These are phyloP conservation scores for Aspergillus hancockii DNA, from an alignment of 495 filamentous ascomycete genomes.

Conservation along the genomic window DNA sequence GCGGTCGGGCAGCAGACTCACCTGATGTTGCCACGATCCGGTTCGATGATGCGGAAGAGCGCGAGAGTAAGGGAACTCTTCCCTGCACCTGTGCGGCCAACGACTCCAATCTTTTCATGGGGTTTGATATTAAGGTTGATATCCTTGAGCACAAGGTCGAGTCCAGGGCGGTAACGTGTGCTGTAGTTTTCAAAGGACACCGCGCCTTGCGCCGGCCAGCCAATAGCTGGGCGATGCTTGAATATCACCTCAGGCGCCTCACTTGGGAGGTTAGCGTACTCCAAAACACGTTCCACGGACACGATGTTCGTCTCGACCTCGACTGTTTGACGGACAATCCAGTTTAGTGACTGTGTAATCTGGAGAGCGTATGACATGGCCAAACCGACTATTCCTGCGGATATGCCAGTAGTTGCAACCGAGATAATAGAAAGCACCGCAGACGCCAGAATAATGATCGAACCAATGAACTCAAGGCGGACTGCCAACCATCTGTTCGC, in stretches of 20 bases:
- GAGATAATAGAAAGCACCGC: conserved; percentile 82
- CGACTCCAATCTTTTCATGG: conserved; percentile 96
- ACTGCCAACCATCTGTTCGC: conserved; percentile 97
- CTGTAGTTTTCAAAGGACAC: conserved; percentile 94
- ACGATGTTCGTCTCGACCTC: conserved; percentile 99
- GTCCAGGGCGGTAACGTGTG: conserved; percentile 82
- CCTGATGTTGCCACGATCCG: conserved; percentile 73
- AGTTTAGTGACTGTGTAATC: conserved; percentile 98
- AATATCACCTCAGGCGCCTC: conserved; percentile 95
- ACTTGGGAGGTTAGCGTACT: conserved; percentile 90
- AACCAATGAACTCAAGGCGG: conserved; percentile 93
- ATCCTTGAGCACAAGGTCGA: conserved; percentile 91
- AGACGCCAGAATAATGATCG: conserved; percentile 85
- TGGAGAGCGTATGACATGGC: conserved; percentile 96
- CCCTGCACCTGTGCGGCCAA: conserved; percentile 93
- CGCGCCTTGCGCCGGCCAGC: conserved; percentile 90
- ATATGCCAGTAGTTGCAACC: conserved; percentile 67
- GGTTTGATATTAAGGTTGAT: conserved; percentile 89
- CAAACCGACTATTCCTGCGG: conserved; percentile 83
- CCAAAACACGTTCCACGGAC: conserved; percentile 94
- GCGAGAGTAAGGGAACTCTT: conserved; percentile 94
- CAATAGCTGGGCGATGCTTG: conserved; percentile 78
- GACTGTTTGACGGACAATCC: conserved; percentile 98
- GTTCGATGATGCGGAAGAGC: conserved; percentile 95
- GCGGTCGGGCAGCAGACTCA: conserved; percentile 25